phyloP scores from a whole-genome alignment of 2,329 filamentous ascomycete genomes.

The Clonostachys rhizophaga region DNA sequence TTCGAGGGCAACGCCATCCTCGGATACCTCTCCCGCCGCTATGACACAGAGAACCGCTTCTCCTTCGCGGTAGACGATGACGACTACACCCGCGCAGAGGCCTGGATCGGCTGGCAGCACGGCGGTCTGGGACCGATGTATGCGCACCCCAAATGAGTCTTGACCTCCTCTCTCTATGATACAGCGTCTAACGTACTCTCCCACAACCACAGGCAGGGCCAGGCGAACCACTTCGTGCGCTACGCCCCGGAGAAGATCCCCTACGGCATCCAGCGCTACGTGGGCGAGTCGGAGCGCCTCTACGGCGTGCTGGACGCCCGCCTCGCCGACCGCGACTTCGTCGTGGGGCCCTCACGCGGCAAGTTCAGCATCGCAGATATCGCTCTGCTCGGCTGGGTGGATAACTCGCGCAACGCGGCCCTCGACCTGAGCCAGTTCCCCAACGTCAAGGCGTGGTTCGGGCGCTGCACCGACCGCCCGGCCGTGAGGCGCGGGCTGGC shows the following conservation, averaged over 20 bases:
- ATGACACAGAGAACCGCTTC: constrained; percentile 69
- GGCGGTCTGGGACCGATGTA: constrained; percentile 64
- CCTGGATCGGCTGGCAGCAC: constrained; percentile 67
- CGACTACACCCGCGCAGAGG: constrained; percentile 24
- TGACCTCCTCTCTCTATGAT: too few species aligned
- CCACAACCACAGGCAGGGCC: constrained; percentile 45
- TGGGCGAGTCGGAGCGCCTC: constrained; percentile 70
- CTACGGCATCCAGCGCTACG: constrained; percentile 69
- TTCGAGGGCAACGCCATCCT: constrained; percentile 76
- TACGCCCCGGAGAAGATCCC: constrained; percentile 65
- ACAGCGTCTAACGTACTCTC: too few species aligned
- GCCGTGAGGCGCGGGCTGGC: constrained; percentile 69
- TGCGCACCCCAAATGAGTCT: too few species aligned
- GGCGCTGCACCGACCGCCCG: constrained; percentile 60
- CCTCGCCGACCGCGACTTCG: constrained; percentile 45
- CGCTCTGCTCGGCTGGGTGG: constrained; percentile 64
- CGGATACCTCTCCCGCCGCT: constrained; percentile 67
- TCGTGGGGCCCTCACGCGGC: constrained; percentile 41
- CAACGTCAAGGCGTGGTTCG: constrained; percentile 67
- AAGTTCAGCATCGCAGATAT: constrained; percentile 69
- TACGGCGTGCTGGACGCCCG: constrained; percentile 69
- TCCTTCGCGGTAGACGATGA: constrained; percentile 60
- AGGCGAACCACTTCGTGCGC: constrained; percentile 69
- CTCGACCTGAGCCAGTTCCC: constrained; percentile 57
- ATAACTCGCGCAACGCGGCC: constrained; percentile 23